Evolutionary conservation across 352 stramenopile species (phyloP).

Genomic region (Elongisporangium anandrum): DNA sequence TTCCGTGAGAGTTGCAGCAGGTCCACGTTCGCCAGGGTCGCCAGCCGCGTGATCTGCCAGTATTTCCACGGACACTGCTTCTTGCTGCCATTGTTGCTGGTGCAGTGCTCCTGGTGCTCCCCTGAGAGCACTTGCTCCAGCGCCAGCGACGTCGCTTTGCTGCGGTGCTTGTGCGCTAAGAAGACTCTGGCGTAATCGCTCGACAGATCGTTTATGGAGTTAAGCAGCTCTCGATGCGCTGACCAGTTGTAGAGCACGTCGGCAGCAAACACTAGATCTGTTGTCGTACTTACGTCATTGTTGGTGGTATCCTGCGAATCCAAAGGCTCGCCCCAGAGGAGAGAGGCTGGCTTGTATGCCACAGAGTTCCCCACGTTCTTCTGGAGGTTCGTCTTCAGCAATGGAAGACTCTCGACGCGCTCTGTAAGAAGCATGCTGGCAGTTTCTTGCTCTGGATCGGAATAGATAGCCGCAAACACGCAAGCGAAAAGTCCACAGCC

Average conservation of each 20-base stretch:
- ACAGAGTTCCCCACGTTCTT: conserved; percentile 11
- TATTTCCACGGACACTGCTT: conserved; percentile 18
- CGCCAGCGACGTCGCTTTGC: conserved; percentile 14
- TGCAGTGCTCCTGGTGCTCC: neutral
- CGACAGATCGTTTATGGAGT: conserved; percentile 18
- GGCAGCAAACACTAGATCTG: conserved; percentile 28
- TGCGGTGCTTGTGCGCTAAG: conserved; percentile 54
- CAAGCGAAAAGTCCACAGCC: conserved; percentile 47
- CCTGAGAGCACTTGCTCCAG: conserved; percentile 22
- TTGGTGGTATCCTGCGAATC: neutral
- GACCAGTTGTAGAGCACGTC: conserved; percentile 69
- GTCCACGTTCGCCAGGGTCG: conserved; percentile 8
- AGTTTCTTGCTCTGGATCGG: neutral
- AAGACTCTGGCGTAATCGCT: conserved; percentile 11
- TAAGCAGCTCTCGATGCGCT: conserved; percentile 34
- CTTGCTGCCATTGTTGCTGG: neutral
- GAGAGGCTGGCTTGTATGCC: conserved; percentile 6
- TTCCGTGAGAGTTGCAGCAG: conserved; percentile 4
- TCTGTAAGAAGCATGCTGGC: conserved; percentile 31
- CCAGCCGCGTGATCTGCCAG: conserved; percentile 13
- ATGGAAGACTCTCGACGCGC: conserved; percentile 16
- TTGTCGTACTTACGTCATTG: conserved; percentile 4
- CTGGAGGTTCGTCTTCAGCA: conserved; percentile 26
- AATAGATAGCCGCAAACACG: conserved; percentile 12
- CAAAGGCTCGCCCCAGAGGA: conserved; percentile 29